Base-by-base conservation (phyloP, 306 rosid species). In the Prosopis cineraria region DNA sequence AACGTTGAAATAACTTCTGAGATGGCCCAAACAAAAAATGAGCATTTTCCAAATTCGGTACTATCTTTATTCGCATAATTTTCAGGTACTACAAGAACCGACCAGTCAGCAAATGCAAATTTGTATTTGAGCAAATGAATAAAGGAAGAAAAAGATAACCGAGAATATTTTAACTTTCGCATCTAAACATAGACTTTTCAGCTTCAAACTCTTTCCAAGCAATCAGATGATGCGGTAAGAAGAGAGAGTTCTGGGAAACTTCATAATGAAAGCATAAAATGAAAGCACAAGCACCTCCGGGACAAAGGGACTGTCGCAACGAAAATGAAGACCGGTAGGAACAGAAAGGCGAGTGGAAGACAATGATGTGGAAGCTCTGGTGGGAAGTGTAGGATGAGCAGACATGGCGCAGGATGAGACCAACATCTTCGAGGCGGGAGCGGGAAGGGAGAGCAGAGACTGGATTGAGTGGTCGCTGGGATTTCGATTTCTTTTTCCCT, bases 231-330 rank as follows among this genome's bases (percentile, higher is more conserved):
- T 62, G 36, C 70, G 4, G 30, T 3, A 66, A 74, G 72, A 39
- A 50, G 47, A 77, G 25, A 37, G 2, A 62, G 55, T 76, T 73
- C 19, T 30, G 30, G 72, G 73, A 7, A 20, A 25, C 70, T 65
- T 41, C 3, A 20, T 22, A 17, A 77, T 45, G 10, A 25, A 10
- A 48, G 45, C 48, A n/a, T 29, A 39, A 45, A 70, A 19, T 22
- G 13, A 6, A 66, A 79, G 37, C 30, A 36, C 9, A 0, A 20
- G 30, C 10, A 90, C 96, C 90, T 91, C 91, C 1, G 97, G 94
- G 37, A 85, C 90, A 78, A 94, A 91, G 43, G 97, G 96, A 50
- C 45, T 81, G 84, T 56, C 86, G 62, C 33, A 50, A 60, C 48
- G 84, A 83, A 24, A 22, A 37, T 56, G 73, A 25, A 30, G 67